Percentiles rank a stretch among this genome's conserved stretches.
Evolutionary conservation across 495 filamentous ascomycete species (phyloP).

Genomic region (Aspergillus cavernicola): DNA sequence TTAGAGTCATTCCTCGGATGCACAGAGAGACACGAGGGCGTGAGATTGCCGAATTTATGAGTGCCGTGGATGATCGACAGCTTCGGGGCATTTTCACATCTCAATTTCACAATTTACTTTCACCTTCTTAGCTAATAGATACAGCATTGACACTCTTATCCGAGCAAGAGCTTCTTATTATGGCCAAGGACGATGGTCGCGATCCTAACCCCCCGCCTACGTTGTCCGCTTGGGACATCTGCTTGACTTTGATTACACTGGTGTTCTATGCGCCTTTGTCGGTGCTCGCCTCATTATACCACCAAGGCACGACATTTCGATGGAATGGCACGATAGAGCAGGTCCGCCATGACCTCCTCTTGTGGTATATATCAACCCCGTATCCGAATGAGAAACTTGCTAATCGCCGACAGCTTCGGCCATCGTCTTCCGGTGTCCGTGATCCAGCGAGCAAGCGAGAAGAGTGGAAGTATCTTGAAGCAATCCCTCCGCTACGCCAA

Average conservation of each 20-base stretch:
- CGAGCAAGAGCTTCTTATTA: too few species aligned
- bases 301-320: neutral
- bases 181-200: neutral
- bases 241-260: neutral
- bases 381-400: neutral
- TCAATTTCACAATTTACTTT: too few species aligned
- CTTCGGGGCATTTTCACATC: too few species aligned
- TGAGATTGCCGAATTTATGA: slow-evolving; percentile 3
- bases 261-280: slow-evolving; percentile 8
- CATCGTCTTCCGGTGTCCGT: slow-evolving; percentile 5
- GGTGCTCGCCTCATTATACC: slow-evolving; percentile 2
- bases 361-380: neutral
- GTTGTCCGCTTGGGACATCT: slow-evolving; percentile 8
- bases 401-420: neutral
- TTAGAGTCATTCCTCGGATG: neutral
- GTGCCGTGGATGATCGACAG: neutral
- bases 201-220: neutral
- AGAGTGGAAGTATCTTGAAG: neutral
- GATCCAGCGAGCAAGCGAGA: slow-evolving; percentile 1
- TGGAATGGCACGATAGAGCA: neutral
- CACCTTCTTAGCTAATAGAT: too few species aligned
- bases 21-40: neutral
- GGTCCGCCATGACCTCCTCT: neutral
- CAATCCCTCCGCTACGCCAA: slow-evolving; percentile 4
- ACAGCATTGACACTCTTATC: too few species aligned